phyloP scores from a whole-genome alignment of 768 basidiomycete species.

The Lentinus tigrinus region DNA sequence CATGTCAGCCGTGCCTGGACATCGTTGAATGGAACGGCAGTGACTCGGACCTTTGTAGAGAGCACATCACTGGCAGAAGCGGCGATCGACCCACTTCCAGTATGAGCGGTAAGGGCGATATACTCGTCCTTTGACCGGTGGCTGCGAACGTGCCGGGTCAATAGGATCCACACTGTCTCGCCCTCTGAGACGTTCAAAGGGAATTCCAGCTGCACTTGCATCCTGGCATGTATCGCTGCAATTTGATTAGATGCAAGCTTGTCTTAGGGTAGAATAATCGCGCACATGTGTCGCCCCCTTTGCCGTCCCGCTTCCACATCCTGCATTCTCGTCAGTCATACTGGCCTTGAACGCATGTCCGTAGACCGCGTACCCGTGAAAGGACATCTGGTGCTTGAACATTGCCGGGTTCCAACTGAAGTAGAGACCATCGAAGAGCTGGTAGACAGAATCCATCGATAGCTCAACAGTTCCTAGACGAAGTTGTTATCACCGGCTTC shows the following conservation, averaged over 20 bases:
- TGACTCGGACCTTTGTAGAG: slow-evolving; percentile 7
- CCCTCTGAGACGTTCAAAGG: neutral
- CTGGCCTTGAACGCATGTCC: neutral
- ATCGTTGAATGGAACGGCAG: too few species aligned
- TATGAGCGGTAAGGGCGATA: slow-evolving; percentile 48
- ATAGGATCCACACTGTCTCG: slow-evolving; percentile 73
- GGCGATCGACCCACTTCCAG: neutral
- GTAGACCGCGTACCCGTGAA: slow-evolving; percentile 50
- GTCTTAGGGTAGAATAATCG: neutral
- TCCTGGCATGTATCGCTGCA: slow-evolving; percentile 40
- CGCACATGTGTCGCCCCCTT: neutral
- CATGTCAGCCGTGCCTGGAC: neutral
- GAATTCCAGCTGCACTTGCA: slow-evolving; percentile 33
- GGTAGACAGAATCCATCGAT: slow-evolving; percentile 75
- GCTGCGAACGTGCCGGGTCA: slow-evolving; percentile 71
- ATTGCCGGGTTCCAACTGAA: slow-evolving; percentile 81
- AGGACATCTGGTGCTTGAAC: slow-evolving; percentile 46
- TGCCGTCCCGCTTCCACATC: slow-evolving; percentile 33
- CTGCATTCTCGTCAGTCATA: slow-evolving; percentile 18
- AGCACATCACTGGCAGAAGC: neutral
- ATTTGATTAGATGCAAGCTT: neutral
- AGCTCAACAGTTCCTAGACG: slow-evolving; percentile 43
- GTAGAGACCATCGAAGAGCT: slow-evolving; percentile 77
- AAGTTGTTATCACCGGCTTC: too few species aligned
- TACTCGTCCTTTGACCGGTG: slow-evolving; percentile 64